Percentiles rank a stretch among this genome's conserved stretches.
These are phyloP conservation scores for Corynespora cassiicola DNA, from an alignment of 2,329 filamentous ascomycete genomes.

Conservation along the genomic window DNA sequence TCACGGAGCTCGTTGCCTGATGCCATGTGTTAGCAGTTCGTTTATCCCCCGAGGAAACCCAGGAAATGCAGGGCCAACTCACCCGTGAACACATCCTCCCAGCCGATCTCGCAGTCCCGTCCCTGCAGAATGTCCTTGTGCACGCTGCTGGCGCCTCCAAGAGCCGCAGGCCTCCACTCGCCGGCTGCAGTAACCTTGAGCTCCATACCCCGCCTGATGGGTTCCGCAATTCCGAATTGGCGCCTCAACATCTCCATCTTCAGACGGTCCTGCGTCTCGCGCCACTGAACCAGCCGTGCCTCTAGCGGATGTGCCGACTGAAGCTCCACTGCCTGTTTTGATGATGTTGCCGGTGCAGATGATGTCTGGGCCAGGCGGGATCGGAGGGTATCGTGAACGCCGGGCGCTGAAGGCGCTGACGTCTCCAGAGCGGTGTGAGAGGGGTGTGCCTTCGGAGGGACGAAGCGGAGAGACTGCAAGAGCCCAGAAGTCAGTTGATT, in stretches of 20 bases:
- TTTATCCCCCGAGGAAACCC: background rate
- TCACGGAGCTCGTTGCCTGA: conserved; percentile 72
- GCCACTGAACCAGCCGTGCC: conserved; percentile 86
- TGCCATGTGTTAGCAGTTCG: conserved; percentile 18
- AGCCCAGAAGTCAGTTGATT: too few species aligned
- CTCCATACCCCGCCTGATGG: conserved; percentile 92
- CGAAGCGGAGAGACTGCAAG: conserved; percentile 83
- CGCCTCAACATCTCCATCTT: conserved; percentile 90
- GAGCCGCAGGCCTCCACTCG: conserved; percentile 77
- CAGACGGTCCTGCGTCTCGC: conserved; percentile 82
- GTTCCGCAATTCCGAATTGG: conserved; percentile 91
- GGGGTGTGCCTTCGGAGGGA: conserved; percentile 72
- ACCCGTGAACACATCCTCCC: conserved; percentile 93
- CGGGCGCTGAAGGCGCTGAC: conserved; percentile 86
- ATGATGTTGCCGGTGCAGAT: conserved; percentile 41
- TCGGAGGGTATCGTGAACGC: conserved; percentile 92
- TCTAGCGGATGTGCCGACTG: conserved; percentile 87
- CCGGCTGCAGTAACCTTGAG: conserved; percentile 83
- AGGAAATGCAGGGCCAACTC: conserved; percentile 33
- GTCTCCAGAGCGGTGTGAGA: conserved; percentile 58
- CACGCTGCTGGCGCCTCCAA: conserved; percentile 71
- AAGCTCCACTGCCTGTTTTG: conserved; percentile 48
- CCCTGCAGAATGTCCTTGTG: conserved; percentile 91
- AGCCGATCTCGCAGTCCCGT: conserved; percentile 76
- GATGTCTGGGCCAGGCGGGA: conserved; percentile 71